phyloP scores from a whole-genome alignment of 495 filamentous ascomycete genomes.

The Halenospora varia region DNA sequence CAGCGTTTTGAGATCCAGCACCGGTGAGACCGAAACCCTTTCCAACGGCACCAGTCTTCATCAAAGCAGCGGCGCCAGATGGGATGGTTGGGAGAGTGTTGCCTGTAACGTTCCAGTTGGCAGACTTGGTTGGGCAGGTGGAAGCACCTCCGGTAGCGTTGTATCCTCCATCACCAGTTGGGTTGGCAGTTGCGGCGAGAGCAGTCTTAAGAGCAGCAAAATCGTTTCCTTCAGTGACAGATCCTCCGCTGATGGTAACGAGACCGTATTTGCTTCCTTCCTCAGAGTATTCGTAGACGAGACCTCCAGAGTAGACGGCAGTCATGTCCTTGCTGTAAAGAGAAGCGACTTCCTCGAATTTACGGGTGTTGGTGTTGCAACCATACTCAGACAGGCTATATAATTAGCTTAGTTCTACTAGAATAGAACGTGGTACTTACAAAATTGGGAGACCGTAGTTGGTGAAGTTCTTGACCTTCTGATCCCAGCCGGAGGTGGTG shows the following conservation, averaged over 20 bases:
- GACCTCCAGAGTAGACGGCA: slow-evolving; percentile 86
- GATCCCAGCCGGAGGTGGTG: slow-evolving; percentile 73
- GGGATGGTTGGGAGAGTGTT: slow-evolving; percentile 76
- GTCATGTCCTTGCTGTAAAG: slow-evolving; percentile 88
- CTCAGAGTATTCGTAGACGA: slow-evolving; percentile 92
- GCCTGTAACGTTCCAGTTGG: slow-evolving; percentile 68
- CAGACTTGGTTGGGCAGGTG: slow-evolving; percentile 64
- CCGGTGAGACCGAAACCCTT: slow-evolving; percentile 67
- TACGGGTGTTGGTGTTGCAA: slow-evolving; percentile 73
- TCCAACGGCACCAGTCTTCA: slow-evolving; percentile 74
- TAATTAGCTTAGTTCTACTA: neutral
- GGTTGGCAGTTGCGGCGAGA: slow-evolving; percentile 57
- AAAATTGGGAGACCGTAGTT: slow-evolving; percentile 92
- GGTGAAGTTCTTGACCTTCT: slow-evolving; percentile 88
- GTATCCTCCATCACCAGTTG: slow-evolving; percentile 73
- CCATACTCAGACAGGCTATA: slow-evolving; percentile 82
- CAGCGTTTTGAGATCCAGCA: slow-evolving; percentile 66
- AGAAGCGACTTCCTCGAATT: slow-evolving; percentile 74
- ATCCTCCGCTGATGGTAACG: slow-evolving; percentile 47
- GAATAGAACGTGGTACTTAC: slow-evolving; percentile 29
- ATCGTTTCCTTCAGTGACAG: slow-evolving; percentile 54
- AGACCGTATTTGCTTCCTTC: slow-evolving; percentile 77
- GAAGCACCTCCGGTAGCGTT: slow-evolving; percentile 59
- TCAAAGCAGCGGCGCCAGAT: slow-evolving; percentile 55
- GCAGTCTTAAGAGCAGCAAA: slow-evolving; percentile 65